Base-by-base conservation (phyloP, 1,139 yeast genomes). In the Pneumocystis carinii region DNA sequence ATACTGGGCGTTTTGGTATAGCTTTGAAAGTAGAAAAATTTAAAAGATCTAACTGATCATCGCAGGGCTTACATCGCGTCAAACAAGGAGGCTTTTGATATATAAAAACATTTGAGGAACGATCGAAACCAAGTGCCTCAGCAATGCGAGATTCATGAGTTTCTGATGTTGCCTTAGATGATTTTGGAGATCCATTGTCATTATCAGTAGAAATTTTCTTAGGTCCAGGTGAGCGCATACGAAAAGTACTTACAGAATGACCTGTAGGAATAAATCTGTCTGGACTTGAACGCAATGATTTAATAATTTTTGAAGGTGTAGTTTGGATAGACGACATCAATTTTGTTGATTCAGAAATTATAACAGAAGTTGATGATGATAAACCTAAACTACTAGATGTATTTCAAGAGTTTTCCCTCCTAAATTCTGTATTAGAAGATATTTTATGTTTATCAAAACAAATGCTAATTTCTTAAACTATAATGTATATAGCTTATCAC, bases 221-320 rank as follows among this genome's bases (percentile, higher is more conserved):
- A 15, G 55, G 32, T 24, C 55, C 55, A 12, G 55, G 55, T 24
- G 55, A 48, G 12, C 32, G 55, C 55, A 48, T 48, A 14, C 55
- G 55, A 48, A 48, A 48, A n/a, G 55, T 48, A 48, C 55, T 48
- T 48, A 48, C 55, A 8, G 55, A 48, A 48, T 48, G 55, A 24
- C 55, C 55, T 24, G 55, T 58, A 6, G 62, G 59, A 14, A 60
- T 60, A 41, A 60, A 60, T n/a, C 62, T 56, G 56, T 60, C 62
- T 2, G 62, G 62, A 19, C 59, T 53, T 19, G 59, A 67, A 85
- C 85, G 69, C 19, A 29, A 48, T 19, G 55, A 48, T 48, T 48
- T 48, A 48, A 41, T 41, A 41, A 48, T 48, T 48, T 48, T 48
- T 48, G 55, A 48, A 48, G 55, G 55, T 7, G 55, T 48, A 48